Percentiles rank a stretch among this genome's conserved stretches.
phyloP scores from a whole-genome alignment of 2,329 filamentous ascomycete species.

The Peltaster fructicola region DNA sequence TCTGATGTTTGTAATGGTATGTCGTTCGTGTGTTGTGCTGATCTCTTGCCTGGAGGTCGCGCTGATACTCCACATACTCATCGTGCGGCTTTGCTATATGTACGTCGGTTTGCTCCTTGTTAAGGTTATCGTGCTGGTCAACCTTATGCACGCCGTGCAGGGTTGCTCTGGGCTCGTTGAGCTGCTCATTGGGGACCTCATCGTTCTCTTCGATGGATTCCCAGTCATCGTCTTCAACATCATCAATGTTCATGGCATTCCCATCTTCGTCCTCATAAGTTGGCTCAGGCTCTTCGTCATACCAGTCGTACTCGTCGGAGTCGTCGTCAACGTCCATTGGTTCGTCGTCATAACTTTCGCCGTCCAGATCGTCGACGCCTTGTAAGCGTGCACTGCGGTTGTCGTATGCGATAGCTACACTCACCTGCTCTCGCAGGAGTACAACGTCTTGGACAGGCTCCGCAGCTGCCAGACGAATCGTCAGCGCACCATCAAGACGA shows the following conservation, averaged over 20 bases:
- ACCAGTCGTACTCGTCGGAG: constrained; percentile 12
- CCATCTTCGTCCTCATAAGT: constrained; percentile 28
- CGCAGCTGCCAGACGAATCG: constrained; percentile 35
- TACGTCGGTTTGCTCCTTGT: constrained; percentile 1
- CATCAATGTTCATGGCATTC: constrained; percentile 23
- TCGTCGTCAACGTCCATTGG: constrained; percentile 5
- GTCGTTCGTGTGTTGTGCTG: no score
- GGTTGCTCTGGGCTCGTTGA: no score
- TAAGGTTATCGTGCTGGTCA: constrained; percentile 1
- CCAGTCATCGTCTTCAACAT: constrained; percentile 26
- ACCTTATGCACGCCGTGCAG: no score
- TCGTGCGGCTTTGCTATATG: no score
- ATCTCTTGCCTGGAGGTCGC: no score
- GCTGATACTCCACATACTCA: no score
- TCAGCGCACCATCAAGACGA: constrained; percentile 33
- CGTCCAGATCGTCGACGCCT: constrained; percentile 11
- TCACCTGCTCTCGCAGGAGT: constrained; percentile 30
- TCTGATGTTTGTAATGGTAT: no score
- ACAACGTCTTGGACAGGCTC: constrained; percentile 32
- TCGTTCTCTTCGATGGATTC: constrained; percentile 17
- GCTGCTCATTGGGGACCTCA: no score
- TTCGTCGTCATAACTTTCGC: constrained; percentile 14
- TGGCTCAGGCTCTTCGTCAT: constrained; percentile 16
- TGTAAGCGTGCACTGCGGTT: no score
- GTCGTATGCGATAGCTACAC: constrained; percentile 32